phyloP scores from a whole-genome alignment of 495 filamentous ascomycete species.

The Neurospora sp. region DNA sequence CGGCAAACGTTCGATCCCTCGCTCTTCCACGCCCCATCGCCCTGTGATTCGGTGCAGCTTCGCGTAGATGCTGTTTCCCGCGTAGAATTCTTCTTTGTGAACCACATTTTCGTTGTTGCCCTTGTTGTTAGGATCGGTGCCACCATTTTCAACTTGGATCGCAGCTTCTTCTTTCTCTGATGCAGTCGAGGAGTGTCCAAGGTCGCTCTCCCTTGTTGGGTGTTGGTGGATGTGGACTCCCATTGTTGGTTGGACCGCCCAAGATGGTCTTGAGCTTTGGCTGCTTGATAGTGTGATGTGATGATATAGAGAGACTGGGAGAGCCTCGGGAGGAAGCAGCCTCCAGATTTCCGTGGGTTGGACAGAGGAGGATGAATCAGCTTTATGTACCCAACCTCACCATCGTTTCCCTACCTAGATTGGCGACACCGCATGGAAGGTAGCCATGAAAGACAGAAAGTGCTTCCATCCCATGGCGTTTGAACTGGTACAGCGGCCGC shows the following conservation, averaged over 20 bases:
- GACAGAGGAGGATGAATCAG: no score
- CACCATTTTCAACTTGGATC: background rate
- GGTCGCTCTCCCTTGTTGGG: background rate
- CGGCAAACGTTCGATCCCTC: conserved; percentile 75
- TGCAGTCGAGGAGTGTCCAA: background rate
- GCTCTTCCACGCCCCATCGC: conserved; percentile 61
- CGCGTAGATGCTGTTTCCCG: conserved; percentile 52
- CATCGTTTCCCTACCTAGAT: no score
- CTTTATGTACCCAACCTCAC: no score
- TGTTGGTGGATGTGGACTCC: background rate
- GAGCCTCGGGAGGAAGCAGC: no score
- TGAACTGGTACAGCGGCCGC: background rate
- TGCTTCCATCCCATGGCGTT: background rate
- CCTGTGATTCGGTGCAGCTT: conserved; percentile 61
- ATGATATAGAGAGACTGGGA: no score
- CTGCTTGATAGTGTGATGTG: no score
- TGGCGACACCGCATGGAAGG: no score
- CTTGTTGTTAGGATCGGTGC: conserved; percentile 6
- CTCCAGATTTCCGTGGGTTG: no score
- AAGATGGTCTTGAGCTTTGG: background rate
- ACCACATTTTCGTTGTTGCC: conserved; percentile 43
- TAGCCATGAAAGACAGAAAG: no score
- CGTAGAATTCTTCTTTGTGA: conserved; percentile 49
- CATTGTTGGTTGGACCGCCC: background rate
- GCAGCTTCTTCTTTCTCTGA: background rate